Evolutionary conservation across 768 basidiomycete genomes (phyloP).

Genomic region (Xanthoconium stramineum): DNA sequence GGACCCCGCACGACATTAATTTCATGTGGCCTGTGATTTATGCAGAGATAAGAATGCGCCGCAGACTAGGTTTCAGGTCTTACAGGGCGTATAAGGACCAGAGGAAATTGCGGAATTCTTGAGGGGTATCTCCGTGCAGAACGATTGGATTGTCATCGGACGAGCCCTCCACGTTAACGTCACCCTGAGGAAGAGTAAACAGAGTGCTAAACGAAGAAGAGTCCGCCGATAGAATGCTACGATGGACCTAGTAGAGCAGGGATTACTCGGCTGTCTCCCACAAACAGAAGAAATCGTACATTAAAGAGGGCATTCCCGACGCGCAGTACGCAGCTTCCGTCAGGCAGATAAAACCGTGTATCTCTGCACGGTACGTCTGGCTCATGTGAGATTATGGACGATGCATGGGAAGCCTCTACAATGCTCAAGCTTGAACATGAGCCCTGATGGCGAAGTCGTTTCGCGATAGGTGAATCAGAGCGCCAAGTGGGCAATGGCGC

Average conservation of each 20-base stretch:
- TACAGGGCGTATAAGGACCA: slow-evolving; percentile 77
- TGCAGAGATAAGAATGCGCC: not conserved
- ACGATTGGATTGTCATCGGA: slow-evolving; percentile 65
- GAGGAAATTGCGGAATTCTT: slow-evolving; percentile 70
- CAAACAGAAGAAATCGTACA: slow-evolving; percentile 36
- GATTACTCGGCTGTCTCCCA: slow-evolving; percentile 1
- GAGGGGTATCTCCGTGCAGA: slow-evolving; percentile 57
- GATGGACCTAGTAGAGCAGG: slow-evolving; percentile 45
- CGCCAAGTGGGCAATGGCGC: slow-evolving; percentile 1
- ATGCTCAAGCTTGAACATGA: slow-evolving; percentile 1
- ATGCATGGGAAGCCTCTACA: not conserved
- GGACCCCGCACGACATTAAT: slow-evolving; percentile 46
- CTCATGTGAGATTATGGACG: slow-evolving; percentile 6
- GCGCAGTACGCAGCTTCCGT: slow-evolving; percentile 65
- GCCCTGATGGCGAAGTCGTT: slow-evolving; percentile 9
- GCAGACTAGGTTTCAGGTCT: slow-evolving; percentile 23
- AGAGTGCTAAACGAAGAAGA: slow-evolving; percentile 61
- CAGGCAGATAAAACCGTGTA: slow-evolving; percentile 57
- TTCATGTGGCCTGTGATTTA: slow-evolving; percentile 54
- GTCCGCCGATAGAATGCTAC: slow-evolving; percentile 58
- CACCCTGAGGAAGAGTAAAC: slow-evolving; percentile 65
- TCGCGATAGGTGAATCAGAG: slow-evolving; percentile 8
- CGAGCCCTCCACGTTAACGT: slow-evolving; percentile 48
- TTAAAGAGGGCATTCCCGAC: slow-evolving; percentile 68
- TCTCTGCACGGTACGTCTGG: slow-evolving; percentile 35